phyloP scores from a whole-genome alignment of 192 early-diverging fungal species.

The Entomortierella parvispora region DNA sequence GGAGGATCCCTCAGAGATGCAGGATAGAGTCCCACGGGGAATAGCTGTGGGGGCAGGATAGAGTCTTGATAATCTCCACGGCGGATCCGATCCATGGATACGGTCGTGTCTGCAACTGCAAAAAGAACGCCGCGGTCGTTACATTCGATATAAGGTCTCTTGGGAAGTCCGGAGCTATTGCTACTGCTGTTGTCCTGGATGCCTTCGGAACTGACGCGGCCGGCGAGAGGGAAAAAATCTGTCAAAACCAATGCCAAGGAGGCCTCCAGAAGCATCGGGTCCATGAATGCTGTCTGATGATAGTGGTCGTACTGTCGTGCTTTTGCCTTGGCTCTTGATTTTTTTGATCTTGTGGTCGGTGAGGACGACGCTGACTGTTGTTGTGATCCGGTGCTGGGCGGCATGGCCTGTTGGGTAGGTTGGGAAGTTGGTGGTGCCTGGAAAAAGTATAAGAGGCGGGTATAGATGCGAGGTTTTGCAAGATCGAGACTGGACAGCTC shows the following conservation, averaged over 20 bases:
- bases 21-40: slow-evolving; percentile 45
- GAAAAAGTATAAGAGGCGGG: slow-evolving; percentile 52
- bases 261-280: slow-evolving; percentile 48
- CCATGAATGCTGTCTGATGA: slow-evolving; percentile 41
- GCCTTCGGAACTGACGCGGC: slow-evolving; percentile 5
- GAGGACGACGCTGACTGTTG: slow-evolving; percentile 16
- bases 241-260: slow-evolving; percentile 44
- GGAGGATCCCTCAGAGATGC: slow-evolving; percentile 47
- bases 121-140: slow-evolving; percentile 50
- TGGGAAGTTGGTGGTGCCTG: slow-evolving; percentile 4
- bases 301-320: slow-evolving; percentile 35
- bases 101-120: slow-evolving; percentile 33
- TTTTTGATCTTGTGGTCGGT: slow-evolving; percentile 2
- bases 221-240: slow-evolving; percentile 47
- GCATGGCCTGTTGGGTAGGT: background rate
- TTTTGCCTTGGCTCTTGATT: slow-evolving; percentile 14
- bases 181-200: slow-evolving; percentile 1
- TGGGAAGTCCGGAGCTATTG: no score
- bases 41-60: slow-evolving; percentile 38
- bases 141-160: slow-evolving; percentile 38
- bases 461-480: slow-evolving; percentile 52
- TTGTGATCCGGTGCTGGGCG: background rate
- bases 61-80: slow-evolving; percentile 37
- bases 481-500: slow-evolving; percentile 46
- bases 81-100: slow-evolving; percentile 32